A percentile compares a stretch with the other conserved stretches of the same genome.
These are phyloP conservation scores for Phalaenopsis aphrodite DNA, from an alignment of 106 monocot species.

Conservation along the genomic window DNA sequence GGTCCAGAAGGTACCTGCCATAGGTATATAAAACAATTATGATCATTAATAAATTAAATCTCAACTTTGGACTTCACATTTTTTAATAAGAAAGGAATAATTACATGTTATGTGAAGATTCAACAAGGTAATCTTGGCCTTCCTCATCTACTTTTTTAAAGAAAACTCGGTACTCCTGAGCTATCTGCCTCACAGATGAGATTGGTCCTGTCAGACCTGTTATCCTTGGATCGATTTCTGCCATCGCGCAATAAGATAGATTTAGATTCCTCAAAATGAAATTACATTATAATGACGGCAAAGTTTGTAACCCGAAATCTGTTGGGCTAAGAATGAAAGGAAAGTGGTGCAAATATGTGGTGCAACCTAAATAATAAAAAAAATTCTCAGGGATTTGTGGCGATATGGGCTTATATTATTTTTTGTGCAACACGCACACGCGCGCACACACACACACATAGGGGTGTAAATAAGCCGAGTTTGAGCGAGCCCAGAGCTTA, in stretches of 20 bases:
- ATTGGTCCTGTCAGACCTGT: constrained; percentile 72
- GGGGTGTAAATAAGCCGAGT: too few species aligned
- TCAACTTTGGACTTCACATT: background rate
- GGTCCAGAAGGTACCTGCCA: constrained; percentile 64
- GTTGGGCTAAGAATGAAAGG: too few species aligned
- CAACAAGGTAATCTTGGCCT: constrained; percentile 87
- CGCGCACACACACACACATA: too few species aligned
- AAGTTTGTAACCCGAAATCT: too few species aligned
- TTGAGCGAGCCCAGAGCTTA: too few species aligned
- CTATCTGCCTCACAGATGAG: constrained; percentile 63
- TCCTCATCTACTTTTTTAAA: constrained; percentile 88
- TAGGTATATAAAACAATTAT: background rate
- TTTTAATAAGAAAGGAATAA: background rate
- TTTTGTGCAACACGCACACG: too few species aligned
- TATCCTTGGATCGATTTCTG: constrained; percentile 93
- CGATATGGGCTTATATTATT: too few species aligned
- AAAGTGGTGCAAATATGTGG: too few species aligned
- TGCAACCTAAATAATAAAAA: too few species aligned
- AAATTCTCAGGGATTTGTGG: too few species aligned
- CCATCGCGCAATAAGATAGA: constrained; percentile 10
- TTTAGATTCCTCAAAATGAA: background rate
- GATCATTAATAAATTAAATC: constrained; percentile 1
- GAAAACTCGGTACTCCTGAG: constrained; percentile 87
- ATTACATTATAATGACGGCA: background rate
- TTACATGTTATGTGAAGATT: constrained; percentile 92